Evolutionary conservation across 345 rosid genomes (phyloP).

Genomic region (Corchorus olitorius): DNA sequence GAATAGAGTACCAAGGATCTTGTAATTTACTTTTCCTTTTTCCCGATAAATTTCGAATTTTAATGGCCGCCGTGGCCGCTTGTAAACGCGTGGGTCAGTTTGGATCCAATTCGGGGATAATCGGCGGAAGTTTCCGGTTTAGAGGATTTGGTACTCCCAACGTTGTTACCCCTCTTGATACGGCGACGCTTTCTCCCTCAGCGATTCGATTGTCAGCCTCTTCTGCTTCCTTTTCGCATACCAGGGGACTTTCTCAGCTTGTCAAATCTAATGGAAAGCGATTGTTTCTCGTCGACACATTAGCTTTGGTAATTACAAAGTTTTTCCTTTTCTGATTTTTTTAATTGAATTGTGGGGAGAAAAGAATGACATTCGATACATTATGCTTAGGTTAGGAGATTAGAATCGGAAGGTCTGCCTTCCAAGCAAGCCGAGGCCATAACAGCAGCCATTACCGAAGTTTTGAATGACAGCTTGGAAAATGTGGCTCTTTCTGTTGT

Average conservation of each 20-base stretch:
- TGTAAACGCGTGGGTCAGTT: constrained; percentile 47
- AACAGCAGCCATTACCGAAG: constrained; percentile 72
- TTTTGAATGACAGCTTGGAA: constrained; percentile 73
- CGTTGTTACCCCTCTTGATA: constrained; percentile 16
- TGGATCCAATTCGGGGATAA: constrained; percentile 32
- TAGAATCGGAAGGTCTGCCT: constrained; percentile 83
- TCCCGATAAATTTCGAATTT: not conserved
- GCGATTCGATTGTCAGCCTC: constrained; percentile 30
- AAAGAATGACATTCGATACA: not conserved
- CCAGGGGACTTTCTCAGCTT: constrained; percentile 60
- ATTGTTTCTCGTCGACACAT: constrained; percentile 81
- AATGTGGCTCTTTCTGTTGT: constrained; percentile 76
- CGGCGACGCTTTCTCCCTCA: constrained; percentile 20
- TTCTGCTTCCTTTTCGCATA: constrained; percentile 18
- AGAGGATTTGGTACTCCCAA: constrained; percentile 38
- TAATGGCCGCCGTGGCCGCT: constrained; percentile 49
- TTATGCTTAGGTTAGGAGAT: constrained; percentile 65
- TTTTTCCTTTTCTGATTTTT: too few relatives aligned
- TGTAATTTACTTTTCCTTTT: not conserved
- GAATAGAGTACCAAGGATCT: constrained; percentile 10
- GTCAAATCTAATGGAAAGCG: constrained; percentile 61
- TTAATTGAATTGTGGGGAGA: not conserved
- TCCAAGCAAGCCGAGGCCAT: constrained; percentile 93
- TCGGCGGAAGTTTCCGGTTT: constrained; percentile 19
- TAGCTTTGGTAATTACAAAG: constrained; percentile 62